Percentiles rank a stretch among this genome's conserved stretches.
phyloP scores from a whole-genome alignment of 2,329 filamentous ascomycete species.

The Hirsutella thompsonii region DNA sequence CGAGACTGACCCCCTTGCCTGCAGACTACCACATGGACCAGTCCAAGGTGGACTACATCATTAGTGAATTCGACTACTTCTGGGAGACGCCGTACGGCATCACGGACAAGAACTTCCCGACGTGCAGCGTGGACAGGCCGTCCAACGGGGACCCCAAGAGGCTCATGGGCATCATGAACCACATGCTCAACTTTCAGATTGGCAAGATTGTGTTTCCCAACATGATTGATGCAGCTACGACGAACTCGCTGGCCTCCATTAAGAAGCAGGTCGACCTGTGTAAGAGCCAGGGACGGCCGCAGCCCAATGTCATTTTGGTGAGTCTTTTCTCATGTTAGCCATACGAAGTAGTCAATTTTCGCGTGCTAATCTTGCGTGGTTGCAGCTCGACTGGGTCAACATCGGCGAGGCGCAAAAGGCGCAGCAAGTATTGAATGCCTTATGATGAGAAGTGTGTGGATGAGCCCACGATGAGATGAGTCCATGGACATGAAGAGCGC shows the following conservation, averaged over 20 bases:
- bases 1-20: background rate
- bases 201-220: constrained; percentile 22
- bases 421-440: constrained; percentile 23
- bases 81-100: constrained; percentile 65
- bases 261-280: constrained; percentile 16
- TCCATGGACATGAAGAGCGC: background rate
- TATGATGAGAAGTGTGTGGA: constrained; percentile 8
- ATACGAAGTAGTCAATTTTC: background rate
- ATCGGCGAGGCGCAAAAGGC: constrained; percentile 24
- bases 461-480: background rate
- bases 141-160: constrained; percentile 20
- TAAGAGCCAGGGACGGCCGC: constrained; percentile 10
- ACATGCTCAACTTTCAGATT: constrained; percentile 18
- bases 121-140: constrained; percentile 55
- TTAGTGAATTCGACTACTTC: constrained; percentile 50
- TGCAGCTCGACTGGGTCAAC: constrained; percentile 30
- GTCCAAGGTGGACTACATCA: constrained; percentile 43
- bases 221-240: constrained; percentile 13
- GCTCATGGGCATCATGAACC: constrained; percentile 32
- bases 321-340: constrained; percentile 8
- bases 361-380: constrained; percentile 2
- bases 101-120: constrained; percentile 43
- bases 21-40: constrained; percentile 48
- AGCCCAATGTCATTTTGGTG: constrained; percentile 22
- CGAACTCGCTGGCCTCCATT: constrained; percentile 22